Base-by-base conservation (phyloP, 202 grass and related monocot genomes). In the Cymbopogon flexuosus region DNA sequence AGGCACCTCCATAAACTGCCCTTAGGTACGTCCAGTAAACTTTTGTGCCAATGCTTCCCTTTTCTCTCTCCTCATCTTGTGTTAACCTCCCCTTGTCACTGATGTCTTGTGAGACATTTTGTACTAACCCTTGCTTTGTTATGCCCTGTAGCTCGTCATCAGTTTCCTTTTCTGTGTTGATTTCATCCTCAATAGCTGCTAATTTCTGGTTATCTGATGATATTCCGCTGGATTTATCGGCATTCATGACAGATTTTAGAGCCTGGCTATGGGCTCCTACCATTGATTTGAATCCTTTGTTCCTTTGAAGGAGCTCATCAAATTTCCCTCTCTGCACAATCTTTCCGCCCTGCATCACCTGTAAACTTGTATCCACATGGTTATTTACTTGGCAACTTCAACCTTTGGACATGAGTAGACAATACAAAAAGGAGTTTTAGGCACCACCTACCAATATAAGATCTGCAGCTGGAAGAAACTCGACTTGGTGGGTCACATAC, bases 401-500 rank as follows among this genome's bases (percentile, higher is more conserved):
- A 54, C 23, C 67, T 71, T 51, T 40, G 22, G 35, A 66, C 16
- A 70, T 72, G 13, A 83, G 65, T 41, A 8, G 13, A 1, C 30
- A 52, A 81, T n/a, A 27, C 5, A 65, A 80, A 67, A 12, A 37
- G 27, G 51, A 62, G 33, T 67, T 71, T 78, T 78, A 54, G 4
- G 74, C 64, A 64, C 79, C 68, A 65, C 79, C 75, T 93, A 93
- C 95, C 52, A 98, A 69, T 84, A 98, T 95, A 66, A 98, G 75
- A 46, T 98, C 92, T 6, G 95, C 95, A 10, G 69, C 84, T 68
- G 95, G 95, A 85, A 98, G 90, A 88, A 98, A 98, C 83, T 95
- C 95, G 16, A 98, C 92, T 91, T 98, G 95, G 78, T 98, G 95
- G 11, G 95, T 98, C 54, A 98, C 87, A 73, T 93, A 98, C 58